These are phyloP conservation scores for Ustilago xerochloae DNA, from an alignment of 1,284 basidiomycete genomes.

Conservation along the genomic window DNA sequence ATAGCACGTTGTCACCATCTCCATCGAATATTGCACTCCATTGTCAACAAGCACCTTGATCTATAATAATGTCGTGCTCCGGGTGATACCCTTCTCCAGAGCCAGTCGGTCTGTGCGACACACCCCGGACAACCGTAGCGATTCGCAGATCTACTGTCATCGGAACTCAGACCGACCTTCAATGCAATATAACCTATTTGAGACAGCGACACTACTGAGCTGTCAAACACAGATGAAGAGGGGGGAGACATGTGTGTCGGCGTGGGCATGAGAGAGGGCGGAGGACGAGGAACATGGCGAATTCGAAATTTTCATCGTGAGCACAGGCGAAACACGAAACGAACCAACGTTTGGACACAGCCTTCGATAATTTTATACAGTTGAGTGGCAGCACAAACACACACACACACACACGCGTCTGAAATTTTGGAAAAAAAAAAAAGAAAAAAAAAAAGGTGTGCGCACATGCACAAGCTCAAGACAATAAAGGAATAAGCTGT, in stretches of 20 bases:
- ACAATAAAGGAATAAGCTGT: no score
- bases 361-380: background rate
- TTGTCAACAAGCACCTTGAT: no score
- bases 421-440: background rate
- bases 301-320: background rate
- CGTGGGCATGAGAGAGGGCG: background rate
- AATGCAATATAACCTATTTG: background rate
- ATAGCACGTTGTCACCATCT: background rate
- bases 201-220: no score
- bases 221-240: no score
- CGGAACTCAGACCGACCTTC: slow-evolving; percentile 2
- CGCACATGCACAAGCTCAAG: background rate
- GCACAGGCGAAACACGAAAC: background rate
- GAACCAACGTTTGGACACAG: background rate
- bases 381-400: background rate
- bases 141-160: background rate
- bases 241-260: background rate
- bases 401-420: background rate
- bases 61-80: no score
- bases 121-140: slow-evolving; percentile 2
- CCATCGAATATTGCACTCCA: no score
- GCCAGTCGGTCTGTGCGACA: no score
- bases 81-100: no score
- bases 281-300: no score
- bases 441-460: background rate